These are phyloP conservation scores for Dendrocalamus latiflorus DNA, from an alignment of 202 grass and related monocot species.

Conservation along the genomic window DNA sequence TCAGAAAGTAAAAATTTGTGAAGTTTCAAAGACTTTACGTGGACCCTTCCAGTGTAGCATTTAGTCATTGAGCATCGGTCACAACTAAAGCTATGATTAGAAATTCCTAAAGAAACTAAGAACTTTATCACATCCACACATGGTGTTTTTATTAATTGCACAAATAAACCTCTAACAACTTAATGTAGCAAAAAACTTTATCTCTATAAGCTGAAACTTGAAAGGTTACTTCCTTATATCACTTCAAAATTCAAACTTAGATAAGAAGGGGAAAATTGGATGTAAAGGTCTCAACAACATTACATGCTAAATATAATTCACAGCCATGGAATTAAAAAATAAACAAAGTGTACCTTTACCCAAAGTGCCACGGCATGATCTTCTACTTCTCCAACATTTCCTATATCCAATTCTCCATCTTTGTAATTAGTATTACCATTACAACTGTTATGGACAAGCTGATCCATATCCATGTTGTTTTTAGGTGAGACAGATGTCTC, in stretches of 20 bases:
- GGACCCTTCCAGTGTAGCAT: not conserved
- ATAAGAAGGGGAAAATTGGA: not conserved
- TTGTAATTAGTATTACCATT: constrained; percentile 42
- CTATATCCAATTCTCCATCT: constrained; percentile 9
- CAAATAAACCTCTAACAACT: not conserved
- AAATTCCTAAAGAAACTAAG: not conserved
- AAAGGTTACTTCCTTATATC: not conserved
- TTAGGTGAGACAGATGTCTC: constrained; percentile 31
- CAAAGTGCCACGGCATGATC: constrained; percentile 75
- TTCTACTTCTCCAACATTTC: constrained; percentile 36
- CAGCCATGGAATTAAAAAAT: not conserved
- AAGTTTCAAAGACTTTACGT: not conserved
- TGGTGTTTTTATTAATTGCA: constrained; percentile 14
- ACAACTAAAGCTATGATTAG: not conserved
- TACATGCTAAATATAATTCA: not conserved
- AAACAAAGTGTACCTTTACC: constrained; percentile 76
- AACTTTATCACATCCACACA: not conserved
- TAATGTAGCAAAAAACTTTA: not conserved
- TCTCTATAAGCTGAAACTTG: not conserved
- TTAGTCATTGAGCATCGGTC: not conserved
- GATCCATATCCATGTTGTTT: constrained; percentile 17
- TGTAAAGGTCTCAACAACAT: not conserved
- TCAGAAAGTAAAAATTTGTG: not conserved
- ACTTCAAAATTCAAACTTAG: not conserved
- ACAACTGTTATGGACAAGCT: constrained; percentile 32